Conservation (phyloP, 2,329 filamentous ascomycete species). For the Dendrostoma leiphaemia region DNA sequence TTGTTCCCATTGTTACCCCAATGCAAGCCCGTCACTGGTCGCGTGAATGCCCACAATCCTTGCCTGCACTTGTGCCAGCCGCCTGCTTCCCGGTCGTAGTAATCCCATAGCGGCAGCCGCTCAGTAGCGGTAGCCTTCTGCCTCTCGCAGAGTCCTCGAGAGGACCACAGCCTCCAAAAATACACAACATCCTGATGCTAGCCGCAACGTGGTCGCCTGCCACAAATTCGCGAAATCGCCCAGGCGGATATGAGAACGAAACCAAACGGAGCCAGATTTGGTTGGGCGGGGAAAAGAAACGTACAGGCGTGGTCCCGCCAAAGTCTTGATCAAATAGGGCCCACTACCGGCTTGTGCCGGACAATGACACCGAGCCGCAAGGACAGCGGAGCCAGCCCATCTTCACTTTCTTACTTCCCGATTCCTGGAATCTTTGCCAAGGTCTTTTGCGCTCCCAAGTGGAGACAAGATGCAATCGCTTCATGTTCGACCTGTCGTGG, state of each 20-base stretch:
- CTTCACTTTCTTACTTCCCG: background rate
- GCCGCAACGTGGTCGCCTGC: slow-evolving; percentile 30
- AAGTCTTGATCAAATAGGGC: slow-evolving; percentile 33
- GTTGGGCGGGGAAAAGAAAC: slow-evolving; percentile 25
- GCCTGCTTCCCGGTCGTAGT: slow-evolving; percentile 10
- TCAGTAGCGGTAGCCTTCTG: slow-evolving; percentile 11
- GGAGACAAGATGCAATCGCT: slow-evolving; percentile 15
- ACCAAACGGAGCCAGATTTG: slow-evolving; percentile 24
- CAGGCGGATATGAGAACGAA: slow-evolving; percentile 36
- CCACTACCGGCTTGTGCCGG: slow-evolving; percentile 6
- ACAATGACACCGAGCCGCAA: background rate
- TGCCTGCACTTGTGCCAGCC: slow-evolving; percentile 14
- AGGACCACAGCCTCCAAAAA: slow-evolving; percentile 13
- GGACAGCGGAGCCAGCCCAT: slow-evolving; percentile 1
- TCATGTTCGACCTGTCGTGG: slow-evolving; percentile 3
- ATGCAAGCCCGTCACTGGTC: slow-evolving; percentile 12
- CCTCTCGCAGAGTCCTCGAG: background rate
- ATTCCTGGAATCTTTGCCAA: slow-evolving; percentile 3
- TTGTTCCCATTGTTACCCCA: slow-evolving; percentile 11
- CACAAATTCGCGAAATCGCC: slow-evolving; percentile 31
- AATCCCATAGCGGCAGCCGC: slow-evolving; percentile 9
- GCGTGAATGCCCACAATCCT: slow-evolving; percentile 6
- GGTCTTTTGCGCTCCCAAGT: slow-evolving; percentile 4
- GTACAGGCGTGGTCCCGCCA: slow-evolving; percentile 19
- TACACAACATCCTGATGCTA: slow-evolving; percentile 24